Conservation (phyloP, 306 rosid genomes). For the Mucuna pruriens region DNA sequence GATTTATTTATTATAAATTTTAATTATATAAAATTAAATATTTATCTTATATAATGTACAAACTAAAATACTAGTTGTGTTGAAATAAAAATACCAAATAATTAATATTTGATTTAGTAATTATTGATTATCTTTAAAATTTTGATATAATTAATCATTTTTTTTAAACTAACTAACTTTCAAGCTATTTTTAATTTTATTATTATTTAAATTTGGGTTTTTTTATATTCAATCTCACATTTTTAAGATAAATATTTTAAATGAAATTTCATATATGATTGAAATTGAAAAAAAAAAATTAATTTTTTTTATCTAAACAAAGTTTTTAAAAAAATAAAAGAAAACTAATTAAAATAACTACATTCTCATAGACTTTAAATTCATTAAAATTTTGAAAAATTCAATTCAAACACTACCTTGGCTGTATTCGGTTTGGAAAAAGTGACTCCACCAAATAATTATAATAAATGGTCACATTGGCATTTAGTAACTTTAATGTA, state of each 20-base stretch:
- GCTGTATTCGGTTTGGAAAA: background rate
- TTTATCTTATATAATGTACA: too few species aligned
- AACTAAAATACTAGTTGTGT: too few species aligned
- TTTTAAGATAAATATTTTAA: background rate
- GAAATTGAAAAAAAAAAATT: background rate
- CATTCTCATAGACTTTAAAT: background rate
- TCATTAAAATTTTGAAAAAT: background rate
- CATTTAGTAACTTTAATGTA: background rate
- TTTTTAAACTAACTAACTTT: too few species aligned
- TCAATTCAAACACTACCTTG: background rate
- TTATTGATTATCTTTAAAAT: too few species aligned
- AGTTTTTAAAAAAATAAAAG: too few species aligned
- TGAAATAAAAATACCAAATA: too few species aligned
- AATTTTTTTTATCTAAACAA: too few species aligned
- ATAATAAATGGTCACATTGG: background rate
- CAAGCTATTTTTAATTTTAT: background rate
- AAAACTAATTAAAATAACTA: too few species aligned
- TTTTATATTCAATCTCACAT: background rate
- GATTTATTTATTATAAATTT: too few species aligned
- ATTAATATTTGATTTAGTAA: too few species aligned
- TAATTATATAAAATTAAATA: too few species aligned
- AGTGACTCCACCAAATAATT: background rate
- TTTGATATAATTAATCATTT: too few species aligned
- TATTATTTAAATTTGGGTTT: background rate
- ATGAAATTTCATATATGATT: background rate